Base-by-base conservation (phyloP, 2,329 filamentous ascomycete genomes). In the Alternaria triticimaculans region DNA sequence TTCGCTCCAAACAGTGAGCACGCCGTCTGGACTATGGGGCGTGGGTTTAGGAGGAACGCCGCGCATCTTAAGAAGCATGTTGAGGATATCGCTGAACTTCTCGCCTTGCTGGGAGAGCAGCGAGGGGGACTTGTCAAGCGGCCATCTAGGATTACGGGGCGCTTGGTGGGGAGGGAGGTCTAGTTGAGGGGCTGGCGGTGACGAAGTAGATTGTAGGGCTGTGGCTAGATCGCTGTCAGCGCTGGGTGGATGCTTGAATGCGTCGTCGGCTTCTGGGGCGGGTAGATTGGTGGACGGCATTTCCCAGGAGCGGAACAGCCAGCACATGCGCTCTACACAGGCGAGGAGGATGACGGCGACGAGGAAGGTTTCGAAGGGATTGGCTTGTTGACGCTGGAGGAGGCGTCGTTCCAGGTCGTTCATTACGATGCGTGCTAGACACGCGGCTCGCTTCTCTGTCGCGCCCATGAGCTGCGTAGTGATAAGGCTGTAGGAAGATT, bases 341-440 rank as follows among this genome's bases (percentile, higher is more conserved):
- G 85, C 87, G 23, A 89, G 78, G 1, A 89, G 79, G 15, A 89
- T 81, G n/a, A 89, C 80, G 1, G 86, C 83, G 6, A 85, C 84
- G n/a, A 89, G 76, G 71, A 88, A 88, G 0, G 87, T 89, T 63
- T 87, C 85, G 60, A 89, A 88, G 49, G 83, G 83, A 55, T 84
- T 85, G 21, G 83, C 84, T 72, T 87, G 85, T 70, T 87, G 84
- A 12, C 86, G 85, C 68, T 87, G 86, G 8, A 89, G 80, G 5
- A 89, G 78, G n/a, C 87, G 83, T 18, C 86, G 84, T 71, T 89
- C 87, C 2, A 89, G 81, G 62, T 88, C 87, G 64, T 87, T 87
- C 82, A 89, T 85, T 33, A 88, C 83, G 10, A 79, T 79, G 58
- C 86, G 87, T 67, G 84, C 84, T 6, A 88, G 78, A 56, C 81